Conservation (phyloP, 2,329 filamentous ascomycete species). For the Shiraia sp. region DNA sequence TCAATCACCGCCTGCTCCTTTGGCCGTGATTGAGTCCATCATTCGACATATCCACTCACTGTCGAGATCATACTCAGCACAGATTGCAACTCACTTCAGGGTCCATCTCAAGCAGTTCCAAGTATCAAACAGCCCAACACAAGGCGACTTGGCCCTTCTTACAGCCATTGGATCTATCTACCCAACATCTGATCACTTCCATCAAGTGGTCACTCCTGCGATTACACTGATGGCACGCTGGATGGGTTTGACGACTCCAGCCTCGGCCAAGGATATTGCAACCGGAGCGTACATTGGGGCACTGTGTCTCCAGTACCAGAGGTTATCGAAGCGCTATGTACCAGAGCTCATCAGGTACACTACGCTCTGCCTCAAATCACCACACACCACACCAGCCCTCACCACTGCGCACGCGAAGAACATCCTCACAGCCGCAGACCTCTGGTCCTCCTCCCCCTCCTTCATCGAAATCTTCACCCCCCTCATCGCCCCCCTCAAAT, state of each 20-base stretch:
- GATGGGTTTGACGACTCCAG: slow-evolving; percentile 75
- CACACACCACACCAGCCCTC: slow-evolving; percentile 49
- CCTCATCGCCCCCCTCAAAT: slow-evolving; percentile 42
- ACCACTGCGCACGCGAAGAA: slow-evolving; percentile 67
- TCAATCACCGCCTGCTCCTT: slow-evolving; percentile 58
- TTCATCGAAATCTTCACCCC: slow-evolving; percentile 81
- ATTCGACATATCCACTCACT: slow-evolving; percentile 92
- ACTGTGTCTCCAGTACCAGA: slow-evolving; percentile 80
- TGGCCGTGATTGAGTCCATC: slow-evolving; percentile 74
- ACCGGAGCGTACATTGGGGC: slow-evolving; percentile 79
- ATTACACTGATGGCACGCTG: slow-evolving; percentile 83
- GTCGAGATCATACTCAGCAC: slow-evolving; percentile 79
- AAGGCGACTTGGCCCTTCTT: slow-evolving; percentile 81
- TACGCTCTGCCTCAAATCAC: slow-evolving; percentile 66
- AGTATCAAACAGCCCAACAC: slow-evolving; percentile 56
- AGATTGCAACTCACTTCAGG: slow-evolving; percentile 78
- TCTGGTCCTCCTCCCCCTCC: slow-evolving; percentile 73
- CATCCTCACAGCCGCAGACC: slow-evolving; percentile 67
- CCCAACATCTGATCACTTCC: slow-evolving; percentile 96
- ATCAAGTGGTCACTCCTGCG: slow-evolving; percentile 89
- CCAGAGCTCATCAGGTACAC: slow-evolving; percentile 86
- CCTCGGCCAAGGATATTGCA: slow-evolving; percentile 66
- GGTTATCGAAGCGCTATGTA: slow-evolving; percentile 80
- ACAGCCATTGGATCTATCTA: slow-evolving; percentile 84
- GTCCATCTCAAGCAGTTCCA: slow-evolving; percentile 65